These are phyloP conservation scores for Serendipita sp. DNA, from an alignment of 768 basidiomycete species.

Conservation along the genomic window DNA sequence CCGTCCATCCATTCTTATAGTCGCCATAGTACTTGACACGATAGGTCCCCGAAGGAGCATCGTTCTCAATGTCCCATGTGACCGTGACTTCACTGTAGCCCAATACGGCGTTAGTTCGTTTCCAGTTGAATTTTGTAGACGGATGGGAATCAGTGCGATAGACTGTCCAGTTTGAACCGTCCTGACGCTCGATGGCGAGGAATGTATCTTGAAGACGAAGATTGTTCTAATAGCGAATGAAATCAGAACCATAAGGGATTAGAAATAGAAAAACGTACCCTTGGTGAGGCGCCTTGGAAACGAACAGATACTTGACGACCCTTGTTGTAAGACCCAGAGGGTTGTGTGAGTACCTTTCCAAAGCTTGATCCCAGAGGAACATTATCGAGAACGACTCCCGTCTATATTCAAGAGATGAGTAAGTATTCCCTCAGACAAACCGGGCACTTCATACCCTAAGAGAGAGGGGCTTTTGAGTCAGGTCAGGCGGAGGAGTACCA, in stretches of 20 bases:
- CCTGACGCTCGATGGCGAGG: conserved; percentile 44
- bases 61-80: conserved; percentile 39
- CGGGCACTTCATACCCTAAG: conserved; percentile 31
- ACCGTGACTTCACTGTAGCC: conserved; percentile 51
- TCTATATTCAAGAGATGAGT: conserved; percentile 23
- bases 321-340: conserved; percentile 30
- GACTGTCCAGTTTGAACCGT: conserved; percentile 32
- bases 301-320: conserved; percentile 44
- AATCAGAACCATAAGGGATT: not conserved
- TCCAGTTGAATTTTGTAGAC: conserved; percentile 55
- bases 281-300: conserved; percentile 66
- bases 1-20: conserved; percentile 45
- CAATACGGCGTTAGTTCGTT: conserved; percentile 37
- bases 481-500: conserved; percentile 48
- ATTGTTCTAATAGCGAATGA: conserved; percentile 40
- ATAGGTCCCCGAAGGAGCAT: conserved; percentile 44
- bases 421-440: not conserved
- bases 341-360: conserved; percentile 38
- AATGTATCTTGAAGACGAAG: conserved; percentile 59
- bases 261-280: conserved; percentile 28
- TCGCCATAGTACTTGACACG: conserved; percentile 60
- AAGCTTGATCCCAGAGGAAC: conserved; percentile 42
- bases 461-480: conserved; percentile 50
- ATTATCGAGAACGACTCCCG: conserved; percentile 44
- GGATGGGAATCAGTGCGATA: conserved; percentile 67